These are phyloP conservation scores for Fraxinus baroniana DNA, from an alignment of 305 asterid genomes.

Conservation along the genomic window DNA sequence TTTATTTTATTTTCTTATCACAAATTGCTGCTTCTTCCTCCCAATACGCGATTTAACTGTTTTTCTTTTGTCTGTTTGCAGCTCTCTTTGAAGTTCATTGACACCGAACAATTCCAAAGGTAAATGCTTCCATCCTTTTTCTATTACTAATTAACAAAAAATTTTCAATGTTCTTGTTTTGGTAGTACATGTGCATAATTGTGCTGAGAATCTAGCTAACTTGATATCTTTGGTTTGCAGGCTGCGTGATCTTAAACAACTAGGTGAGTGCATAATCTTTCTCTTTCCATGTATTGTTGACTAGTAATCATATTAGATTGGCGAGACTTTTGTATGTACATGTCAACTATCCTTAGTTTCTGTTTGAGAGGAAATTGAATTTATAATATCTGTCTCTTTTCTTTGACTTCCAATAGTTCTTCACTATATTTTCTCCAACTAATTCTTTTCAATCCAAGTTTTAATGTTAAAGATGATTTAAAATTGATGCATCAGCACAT, in stretches of 20 bases:
- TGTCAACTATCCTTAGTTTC: neutral
- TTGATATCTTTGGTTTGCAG: slow-evolving; percentile 41
- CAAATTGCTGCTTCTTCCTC: neutral
- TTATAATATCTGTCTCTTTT: neutral
- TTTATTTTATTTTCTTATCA: neutral
- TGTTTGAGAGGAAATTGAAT: slow-evolving; percentile 10
- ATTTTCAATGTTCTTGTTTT: neutral
- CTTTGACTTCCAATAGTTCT: neutral
- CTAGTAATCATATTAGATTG: neutral
- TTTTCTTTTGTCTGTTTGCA: slow-evolving; percentile 35
- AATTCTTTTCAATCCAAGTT: slow-evolving; percentile 21
- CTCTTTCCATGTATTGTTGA: slow-evolving; percentile 4
- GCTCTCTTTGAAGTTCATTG: slow-evolving; percentile 71
- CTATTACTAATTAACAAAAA: neutral
- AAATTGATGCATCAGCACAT: neutral
- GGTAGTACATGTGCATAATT: neutral
- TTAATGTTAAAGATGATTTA: slow-evolving; percentile 30
- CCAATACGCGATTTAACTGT: neutral
- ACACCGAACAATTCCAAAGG: slow-evolving; percentile 97
- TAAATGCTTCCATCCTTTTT: slow-evolving; percentile 13
- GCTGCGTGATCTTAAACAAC: slow-evolving; percentile 95
- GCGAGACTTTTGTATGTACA: neutral
- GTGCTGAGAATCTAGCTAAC: slow-evolving; percentile 27
- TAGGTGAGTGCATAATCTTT: slow-evolving; percentile 50
- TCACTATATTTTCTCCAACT: neutral